A percentile compares a stretch with the other conserved stretches of the same genome.
These are phyloP conservation scores for Chaetomium tenue DNA, from an alignment of 495 filamentous ascomycete genomes.

Conservation along the genomic window DNA sequence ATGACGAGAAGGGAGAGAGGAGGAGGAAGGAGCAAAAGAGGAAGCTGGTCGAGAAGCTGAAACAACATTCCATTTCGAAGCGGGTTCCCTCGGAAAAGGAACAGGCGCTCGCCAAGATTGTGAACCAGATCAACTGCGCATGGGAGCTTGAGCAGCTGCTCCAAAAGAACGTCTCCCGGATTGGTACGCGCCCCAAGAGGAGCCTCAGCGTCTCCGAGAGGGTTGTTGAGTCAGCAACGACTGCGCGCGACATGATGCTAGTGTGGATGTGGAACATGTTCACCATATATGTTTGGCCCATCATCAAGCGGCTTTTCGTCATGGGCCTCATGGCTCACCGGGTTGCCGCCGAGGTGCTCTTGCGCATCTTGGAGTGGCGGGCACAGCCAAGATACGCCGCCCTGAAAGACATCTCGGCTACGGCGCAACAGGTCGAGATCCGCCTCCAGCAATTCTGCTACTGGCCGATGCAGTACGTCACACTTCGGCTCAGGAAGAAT, in stretches of 20 bases:
- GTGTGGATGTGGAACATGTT: constrained; percentile 68
- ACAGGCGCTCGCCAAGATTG: constrained; percentile 70
- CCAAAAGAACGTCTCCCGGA: constrained; percentile 79
- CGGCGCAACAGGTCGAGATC: constrained; percentile 98
- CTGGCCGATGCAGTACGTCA: constrained; percentile 96
- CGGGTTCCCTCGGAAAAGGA: constrained; percentile 80
- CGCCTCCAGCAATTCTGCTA: constrained; percentile 98
- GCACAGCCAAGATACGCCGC: constrained; percentile 75
- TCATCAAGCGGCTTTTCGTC: constrained; percentile 71
- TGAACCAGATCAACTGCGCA: constrained; percentile 96
- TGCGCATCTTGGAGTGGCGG: constrained; percentile 85
- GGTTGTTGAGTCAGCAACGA: constrained; percentile 90
- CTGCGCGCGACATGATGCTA: constrained; percentile 71
- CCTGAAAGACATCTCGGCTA: constrained; percentile 92
- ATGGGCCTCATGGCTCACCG: constrained; percentile 77
- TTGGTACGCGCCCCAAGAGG: constrained; percentile 75
- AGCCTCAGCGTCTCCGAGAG: constrained; percentile 90
- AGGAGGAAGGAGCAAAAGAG: constrained; percentile 53
- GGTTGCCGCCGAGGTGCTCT: constrained; percentile 71
- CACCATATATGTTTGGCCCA: constrained; percentile 73
- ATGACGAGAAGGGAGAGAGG: constrained; percentile 61
- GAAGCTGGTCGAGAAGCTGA: constrained; percentile 81
- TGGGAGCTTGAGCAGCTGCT: constrained; percentile 81
- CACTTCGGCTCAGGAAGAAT: constrained; percentile 77
- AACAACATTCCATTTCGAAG: constrained; percentile 77